Percentiles rank a stretch among this genome's conserved stretches.
These are phyloP conservation scores for Fusarium verrucosum DNA, from an alignment of 2,329 filamentous ascomycete genomes.

Conservation along the genomic window DNA sequence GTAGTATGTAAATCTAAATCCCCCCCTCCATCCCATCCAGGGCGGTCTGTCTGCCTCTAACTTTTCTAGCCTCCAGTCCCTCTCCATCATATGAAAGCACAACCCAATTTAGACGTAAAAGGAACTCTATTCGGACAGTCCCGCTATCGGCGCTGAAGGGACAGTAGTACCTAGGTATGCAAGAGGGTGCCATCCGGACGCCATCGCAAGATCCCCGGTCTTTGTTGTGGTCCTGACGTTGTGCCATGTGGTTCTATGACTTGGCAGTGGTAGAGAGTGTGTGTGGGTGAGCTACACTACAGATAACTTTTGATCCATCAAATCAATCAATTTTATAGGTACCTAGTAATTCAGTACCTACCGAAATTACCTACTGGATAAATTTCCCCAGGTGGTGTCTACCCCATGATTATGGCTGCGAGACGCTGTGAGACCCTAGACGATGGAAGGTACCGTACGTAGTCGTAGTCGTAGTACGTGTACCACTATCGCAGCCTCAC, in stretches of 20 bases:
- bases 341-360: not conserved
- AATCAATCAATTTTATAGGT: not conserved
- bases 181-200: constrained; percentile 12
- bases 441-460: not conserved
- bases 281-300: not conserved
- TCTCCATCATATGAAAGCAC: constrained; percentile 23
- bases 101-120: not conserved
- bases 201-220: constrained; percentile 22
- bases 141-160: constrained; percentile 21
- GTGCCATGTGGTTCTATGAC: constrained; percentile 16
- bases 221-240: constrained; percentile 9
- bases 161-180: constrained; percentile 10
- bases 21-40: not conserved
- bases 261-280: constrained; percentile 7
- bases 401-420: not conserved
- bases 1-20: not conserved
- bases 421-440: not conserved
- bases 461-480: constrained; percentile 14
- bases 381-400: not conserved
- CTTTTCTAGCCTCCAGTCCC: constrained; percentile 7
- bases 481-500: constrained; percentile 34
- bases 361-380: not conserved
- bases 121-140: constrained; percentile 17
- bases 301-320: not conserved
- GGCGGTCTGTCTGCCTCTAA: constrained; percentile 26